Base-by-base conservation (phyloP, 495 filamentous ascomycete genomes). In the Apiosordaria backusii region DNA sequence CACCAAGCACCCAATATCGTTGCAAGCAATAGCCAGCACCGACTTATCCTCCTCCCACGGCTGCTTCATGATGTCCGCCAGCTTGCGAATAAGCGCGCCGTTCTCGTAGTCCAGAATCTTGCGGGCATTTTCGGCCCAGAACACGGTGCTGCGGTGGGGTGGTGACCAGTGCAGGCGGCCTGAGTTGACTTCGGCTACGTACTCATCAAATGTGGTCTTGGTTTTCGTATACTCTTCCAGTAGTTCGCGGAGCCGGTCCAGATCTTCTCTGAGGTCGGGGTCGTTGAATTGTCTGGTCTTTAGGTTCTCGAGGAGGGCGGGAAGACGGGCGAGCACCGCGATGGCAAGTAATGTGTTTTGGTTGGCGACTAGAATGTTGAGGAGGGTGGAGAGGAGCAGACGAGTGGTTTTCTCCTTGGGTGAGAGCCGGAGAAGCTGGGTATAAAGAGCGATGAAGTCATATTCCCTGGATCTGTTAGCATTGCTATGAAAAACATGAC, bases 351-450 rank as follows among this genome's bases (percentile, higher is more conserved):
- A 86, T 10, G 87, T 88, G 19, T 81, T 83, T 62, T 88, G 89
- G 78, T 97, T 97, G 35, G 82, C 72, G n/a, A 79, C 79, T 29
- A 95, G 86, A 52, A 99, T 89, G 77, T 97, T 98, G 71, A 88
- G 82, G 50, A 99, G 83, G 21, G 92, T 96, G 19, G 92, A 92
- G 60, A 98, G 83, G 58, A 97, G 87, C 29, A 99, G 86, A 4
- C 96, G 88, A 0, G 95, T 97, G 0, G 93, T 97, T 81, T 99
- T 99, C 77, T 98, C 95, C 76, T 99, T 99, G 35, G 94, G 93
- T 4, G 95, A 97, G 16, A 97, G 81, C 27, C 92, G 89, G 55
- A 98, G 85, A 50, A 99, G 87, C 45, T 93, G 90, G 22, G 89
- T 92, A 77, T 96, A 97, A 64, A 97, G 87, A 59, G 92, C 87